Base-by-base conservation (phyloP, 768 basidiomycete species). In the Tulasnella sp. region DNA sequence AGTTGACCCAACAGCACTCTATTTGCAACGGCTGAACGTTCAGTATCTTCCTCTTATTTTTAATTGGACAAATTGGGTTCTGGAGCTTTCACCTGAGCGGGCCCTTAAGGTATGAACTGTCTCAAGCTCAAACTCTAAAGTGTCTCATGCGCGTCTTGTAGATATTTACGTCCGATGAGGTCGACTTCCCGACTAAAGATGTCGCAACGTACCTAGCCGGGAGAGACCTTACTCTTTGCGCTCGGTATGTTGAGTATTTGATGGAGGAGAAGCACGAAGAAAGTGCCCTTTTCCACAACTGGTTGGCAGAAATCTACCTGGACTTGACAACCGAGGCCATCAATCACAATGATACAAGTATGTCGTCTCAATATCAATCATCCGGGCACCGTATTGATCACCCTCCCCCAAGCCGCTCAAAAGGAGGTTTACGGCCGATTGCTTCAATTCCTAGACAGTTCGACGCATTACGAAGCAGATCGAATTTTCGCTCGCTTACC, bases 161-260 rank as follows among this genome's bases (percentile, higher is more conserved):
- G 96, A 95, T 99, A 60, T 99, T 99, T 84, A 96, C 93, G 2
- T 96, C 97, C 0, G 97, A 98, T 84, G 96, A 98, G 80, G 94
- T 94, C 9, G 96, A 97, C 80, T 89, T 99, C 24, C 96, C 98
- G 31, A 90, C 92, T 2, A 88, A 89, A 44, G 88, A 88, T 0
- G 95, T 98, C 4, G 91, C 93, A 16, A 89, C 92, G 80, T 96
- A 92, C 85, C 89, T 99, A 34, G 93, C 96, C 81, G 87, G 87
- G 41, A 88, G 96, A 46, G 90, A 93, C 82, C 90, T 89, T 3
- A 86, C 88, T n/a, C 85, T 95, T 24, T 95, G 93, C 83, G 88
- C 90, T 2, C 90, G 91, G 12, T 99, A 94, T 85, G 89, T 99
- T 11, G 97, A 98, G 85, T 95, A 92, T 83, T 88, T 98, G 72